Percentiles rank a stretch among this genome's conserved stretches.
phyloP scores from a whole-genome alignment of 164 flowering plant genomes.

The Berberis vulgaris region DNA sequence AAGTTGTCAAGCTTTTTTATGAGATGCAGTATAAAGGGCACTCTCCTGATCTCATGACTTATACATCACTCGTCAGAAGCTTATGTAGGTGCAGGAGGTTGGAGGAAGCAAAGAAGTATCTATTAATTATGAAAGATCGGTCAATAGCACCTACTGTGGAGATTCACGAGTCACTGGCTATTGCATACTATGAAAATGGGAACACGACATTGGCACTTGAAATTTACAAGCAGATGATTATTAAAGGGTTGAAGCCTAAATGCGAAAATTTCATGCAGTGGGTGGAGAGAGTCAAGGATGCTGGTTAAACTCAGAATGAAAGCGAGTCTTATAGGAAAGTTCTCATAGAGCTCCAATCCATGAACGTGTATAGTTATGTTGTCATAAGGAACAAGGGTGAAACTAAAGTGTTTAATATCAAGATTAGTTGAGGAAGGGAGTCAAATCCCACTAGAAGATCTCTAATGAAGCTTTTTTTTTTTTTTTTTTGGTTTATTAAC shows the following conservation, averaged over 20 bases:
- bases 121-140: conserved; percentile 38
- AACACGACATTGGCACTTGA: conserved; percentile 21
- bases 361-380: not conserved
- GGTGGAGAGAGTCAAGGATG: conserved; percentile 1
- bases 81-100: conserved; percentile 39
- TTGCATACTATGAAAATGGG: conserved; percentile 26
- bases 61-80: conserved; percentile 32
- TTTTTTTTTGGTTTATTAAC: too few relatives aligned
- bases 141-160: conserved; percentile 17
- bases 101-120: conserved; percentile 54
- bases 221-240: conserved; percentile 38
- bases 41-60: conserved; percentile 32
- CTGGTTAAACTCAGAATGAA: not conserved
- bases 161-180: conserved; percentile 35
- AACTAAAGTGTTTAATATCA: too few relatives aligned
- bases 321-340: not conserved
- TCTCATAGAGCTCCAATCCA: not conserved
- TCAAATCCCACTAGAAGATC: too few relatives aligned
- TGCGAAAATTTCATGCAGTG: conserved; percentile 1
- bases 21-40: conserved; percentile 58
- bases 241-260: conserved; percentile 22
- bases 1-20: conserved; percentile 55
- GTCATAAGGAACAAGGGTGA: not conserved
- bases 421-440: too few relatives aligned
- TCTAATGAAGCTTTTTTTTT: too few relatives aligned